Conservation (phyloP, 192 early-diverging fungal genomes). For the Glomus cerebriforme region DNA sequence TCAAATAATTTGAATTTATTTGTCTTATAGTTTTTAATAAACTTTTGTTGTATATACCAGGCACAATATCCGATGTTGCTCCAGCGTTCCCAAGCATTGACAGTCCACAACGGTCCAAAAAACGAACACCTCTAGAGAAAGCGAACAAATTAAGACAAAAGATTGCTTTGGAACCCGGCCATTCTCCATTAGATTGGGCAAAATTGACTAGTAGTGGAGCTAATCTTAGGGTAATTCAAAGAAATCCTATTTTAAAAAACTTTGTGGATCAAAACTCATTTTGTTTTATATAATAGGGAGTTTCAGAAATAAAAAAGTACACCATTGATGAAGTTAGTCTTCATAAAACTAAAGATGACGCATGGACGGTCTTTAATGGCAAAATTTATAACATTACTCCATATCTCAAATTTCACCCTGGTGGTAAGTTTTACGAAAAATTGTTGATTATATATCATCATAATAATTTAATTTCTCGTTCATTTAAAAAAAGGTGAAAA, state of each 20-base stretch:
- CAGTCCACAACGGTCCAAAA: constrained; percentile 18
- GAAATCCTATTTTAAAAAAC: not conserved
- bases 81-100: not conserved
- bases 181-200: constrained; percentile 93
- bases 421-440: constrained; percentile 53
- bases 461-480: not conserved
- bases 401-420: constrained; percentile 91
- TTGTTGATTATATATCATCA: constrained; percentile 37
- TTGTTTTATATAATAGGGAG: constrained; percentile 49
- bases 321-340: constrained; percentile 72
- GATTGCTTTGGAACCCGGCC: constrained; percentile 82
- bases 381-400: constrained; percentile 92
- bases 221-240: constrained; percentile 63
- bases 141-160: constrained; percentile 58
- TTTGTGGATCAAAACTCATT: not conserved
- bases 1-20: not conserved
- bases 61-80: not conserved
- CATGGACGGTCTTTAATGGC: constrained; percentile 88
- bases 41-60: not conserved
- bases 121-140: constrained; percentile 22
- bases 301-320: constrained; percentile 56
- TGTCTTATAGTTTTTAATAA: not conserved
- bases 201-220: constrained; percentile 74
- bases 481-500: constrained; percentile 44
- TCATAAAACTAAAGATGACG: constrained; percentile 78